Conservation (phyloP, 306 rosid species). For the Luffa aegyptiaca region DNA sequence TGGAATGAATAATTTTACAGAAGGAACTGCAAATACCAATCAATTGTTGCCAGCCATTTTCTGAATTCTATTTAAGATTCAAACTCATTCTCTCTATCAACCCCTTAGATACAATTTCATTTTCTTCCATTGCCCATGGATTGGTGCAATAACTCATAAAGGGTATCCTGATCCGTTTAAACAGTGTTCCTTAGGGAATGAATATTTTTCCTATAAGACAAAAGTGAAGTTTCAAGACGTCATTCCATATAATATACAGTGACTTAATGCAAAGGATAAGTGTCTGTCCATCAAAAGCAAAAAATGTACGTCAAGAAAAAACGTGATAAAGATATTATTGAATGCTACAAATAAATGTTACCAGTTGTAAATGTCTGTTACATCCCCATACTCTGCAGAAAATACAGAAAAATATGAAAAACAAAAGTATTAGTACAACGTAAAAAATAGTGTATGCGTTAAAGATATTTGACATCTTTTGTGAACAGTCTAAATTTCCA, state of each 20-base stretch:
- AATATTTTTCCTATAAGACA: background rate
- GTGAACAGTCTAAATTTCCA: background rate
- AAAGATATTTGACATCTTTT: background rate
- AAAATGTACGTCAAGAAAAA: background rate
- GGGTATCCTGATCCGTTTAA: background rate
- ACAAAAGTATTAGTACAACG: background rate
- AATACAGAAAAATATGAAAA: slow-evolving; percentile 5
- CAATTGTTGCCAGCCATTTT: background rate
- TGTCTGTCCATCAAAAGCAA: background rate
- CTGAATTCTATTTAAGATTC: background rate
- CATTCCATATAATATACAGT: background rate
- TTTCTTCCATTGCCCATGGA: background rate
- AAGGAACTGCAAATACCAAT: background rate
- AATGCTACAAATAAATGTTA: slow-evolving; percentile 21
- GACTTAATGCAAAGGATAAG: background rate
- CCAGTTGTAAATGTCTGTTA: slow-evolving; percentile 92
- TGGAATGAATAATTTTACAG: background rate
- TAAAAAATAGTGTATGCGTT: background rate
- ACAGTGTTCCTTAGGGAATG: background rate
- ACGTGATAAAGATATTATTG: background rate
- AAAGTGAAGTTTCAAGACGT: background rate
- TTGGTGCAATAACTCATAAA: background rate
- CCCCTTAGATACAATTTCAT: background rate
- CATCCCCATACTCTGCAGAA: slow-evolving; percentile 81
- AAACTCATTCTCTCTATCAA: background rate